phyloP scores from a whole-genome alignment of 2,329 filamentous ascomycete species.

The Gremmenia infestans region DNA sequence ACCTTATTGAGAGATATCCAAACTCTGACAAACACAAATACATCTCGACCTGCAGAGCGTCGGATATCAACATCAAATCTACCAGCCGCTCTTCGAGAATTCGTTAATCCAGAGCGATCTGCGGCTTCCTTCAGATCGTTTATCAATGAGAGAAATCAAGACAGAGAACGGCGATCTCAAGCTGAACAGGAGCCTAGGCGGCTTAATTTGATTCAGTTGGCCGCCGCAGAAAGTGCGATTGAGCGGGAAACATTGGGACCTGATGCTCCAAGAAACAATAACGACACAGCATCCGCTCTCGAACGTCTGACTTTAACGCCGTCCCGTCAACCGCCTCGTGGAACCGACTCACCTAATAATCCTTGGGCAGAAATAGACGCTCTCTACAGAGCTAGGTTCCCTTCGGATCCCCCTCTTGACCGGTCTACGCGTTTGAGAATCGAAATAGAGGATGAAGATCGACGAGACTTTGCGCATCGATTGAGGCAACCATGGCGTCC shows the following conservation, averaged over 20 bases:
- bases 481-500: conserved; percentile 26
- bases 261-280: conserved; percentile 9
- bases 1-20: conserved; percentile 13
- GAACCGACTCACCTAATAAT: conserved; percentile 28
- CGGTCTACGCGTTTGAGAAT: conserved; percentile 23
- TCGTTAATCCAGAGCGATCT: conserved; percentile 27
- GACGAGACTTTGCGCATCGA: conserved; percentile 29
- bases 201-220: conserved; percentile 23
- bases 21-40: conserved; percentile 7
- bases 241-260: conserved; percentile 15
- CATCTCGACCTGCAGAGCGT: conserved; percentile 12
- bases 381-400: conserved; percentile 35
- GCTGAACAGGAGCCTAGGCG: conserved; percentile 23
- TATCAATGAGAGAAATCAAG: conserved; percentile 32
- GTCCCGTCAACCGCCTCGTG: conserved; percentile 24
- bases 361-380: conserved; percentile 41
- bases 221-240: conserved; percentile 19
- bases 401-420: conserved; percentile 18
- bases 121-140: conserved; percentile 29
- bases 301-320: conserved; percentile 22
- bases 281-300: conserved; percentile 23
- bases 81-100: conserved; percentile 28
- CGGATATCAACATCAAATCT: conserved; percentile 22
- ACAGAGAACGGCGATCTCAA: conserved; percentile 26
- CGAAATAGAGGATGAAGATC: conserved; percentile 27